Base-by-base conservation (phyloP, 129 eudicot species). In the Solidago caesia region DNA sequence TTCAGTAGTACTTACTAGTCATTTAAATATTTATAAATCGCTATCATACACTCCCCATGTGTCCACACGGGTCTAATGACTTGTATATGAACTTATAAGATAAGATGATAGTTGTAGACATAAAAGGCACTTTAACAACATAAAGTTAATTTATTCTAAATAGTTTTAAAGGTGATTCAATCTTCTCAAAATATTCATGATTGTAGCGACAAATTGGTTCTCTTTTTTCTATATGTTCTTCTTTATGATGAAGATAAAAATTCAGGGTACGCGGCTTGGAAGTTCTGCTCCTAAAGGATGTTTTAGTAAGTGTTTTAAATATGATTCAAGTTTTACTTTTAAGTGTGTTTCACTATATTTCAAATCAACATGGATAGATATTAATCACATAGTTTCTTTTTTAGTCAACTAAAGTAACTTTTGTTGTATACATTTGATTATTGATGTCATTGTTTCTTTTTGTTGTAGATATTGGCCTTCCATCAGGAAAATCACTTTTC, bases 191-290 rank as follows among this genome's bases (percentile, higher is more conserved):
- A 48, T 41, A 55, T 62, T 78, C 61, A 44, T 57, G 63, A 77
- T 68, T 27, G 44, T 57, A 7, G 56, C 44, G 39, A 67, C 25
- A 76, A 67, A 14, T 56, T 44, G 55, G 27, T 66, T 57, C 49
- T 56, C 59, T 76, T 58, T 77, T 12, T 69, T 47, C 55, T 15
- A 21, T 15, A 49, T 4, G 53, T 48, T 77, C 55, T 7, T 66
- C 53, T 60, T 79, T 47, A 39, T 66, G 56, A n/a, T 66, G 64
- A 53, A 74, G 55, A 56, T 79, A 64, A 61, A 73, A 69, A 70
- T 85, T 88, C 86, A 95, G 99, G 99, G 99, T 64, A 95, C 99
- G 64, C 87, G 99, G 65, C 99, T 95, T 47, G 99, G 99, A 83
- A 95, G 99, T 80, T 85, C 91, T 78, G 99, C 88, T 73, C 99